Evolutionary conservation across 352 stramenopile genomes (phyloP).

Genomic region (Pythium dissimile): DNA sequence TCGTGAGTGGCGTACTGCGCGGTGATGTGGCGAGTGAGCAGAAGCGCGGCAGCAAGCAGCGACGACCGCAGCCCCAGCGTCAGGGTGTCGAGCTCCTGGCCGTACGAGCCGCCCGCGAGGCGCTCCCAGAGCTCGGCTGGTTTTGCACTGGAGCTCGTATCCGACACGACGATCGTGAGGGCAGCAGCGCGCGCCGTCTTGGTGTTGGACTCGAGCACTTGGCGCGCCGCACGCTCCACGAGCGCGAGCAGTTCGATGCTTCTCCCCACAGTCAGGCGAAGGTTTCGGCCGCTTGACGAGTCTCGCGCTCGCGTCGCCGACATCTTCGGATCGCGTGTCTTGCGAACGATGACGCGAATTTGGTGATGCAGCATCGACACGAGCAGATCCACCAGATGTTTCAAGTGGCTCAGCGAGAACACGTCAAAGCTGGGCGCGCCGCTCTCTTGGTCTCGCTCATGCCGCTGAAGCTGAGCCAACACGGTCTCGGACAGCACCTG

Average conservation of each 20-base stretch:
- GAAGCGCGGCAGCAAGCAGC: constrained; percentile 44
- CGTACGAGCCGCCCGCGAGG: constrained; percentile 26
- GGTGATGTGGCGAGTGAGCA: constrained; percentile 44
- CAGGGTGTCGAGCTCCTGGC: constrained; percentile 25
- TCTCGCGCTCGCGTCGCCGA: constrained; percentile 47
- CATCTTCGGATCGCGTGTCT: constrained; percentile 57
- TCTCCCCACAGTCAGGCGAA: constrained; percentile 27
- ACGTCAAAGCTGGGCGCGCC: constrained; percentile 35
- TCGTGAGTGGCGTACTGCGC: constrained; percentile 1
- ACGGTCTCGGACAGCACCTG: constrained; percentile 58
- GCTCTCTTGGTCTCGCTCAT: constrained; percentile 25
- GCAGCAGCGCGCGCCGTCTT: neutral
- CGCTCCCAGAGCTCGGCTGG: constrained; percentile 27
- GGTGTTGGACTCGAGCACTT: constrained; percentile 24
- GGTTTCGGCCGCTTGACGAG: neutral
- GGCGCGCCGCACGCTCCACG: constrained; percentile 22
- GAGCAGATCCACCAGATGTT: constrained; percentile 51
- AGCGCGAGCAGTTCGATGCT: constrained; percentile 30
- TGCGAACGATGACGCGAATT: constrained; percentile 49
- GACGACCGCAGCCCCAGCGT: constrained; percentile 31
- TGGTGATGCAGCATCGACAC: constrained; percentile 78
- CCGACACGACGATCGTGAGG: constrained; percentile 3
- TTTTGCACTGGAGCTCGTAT: neutral
- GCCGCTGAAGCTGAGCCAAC: constrained; percentile 26
- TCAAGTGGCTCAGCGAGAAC: constrained; percentile 46